phyloP scores from a whole-genome alignment of 108 stramenopile genomes.

The Fistulifera pelliculosa region DNA sequence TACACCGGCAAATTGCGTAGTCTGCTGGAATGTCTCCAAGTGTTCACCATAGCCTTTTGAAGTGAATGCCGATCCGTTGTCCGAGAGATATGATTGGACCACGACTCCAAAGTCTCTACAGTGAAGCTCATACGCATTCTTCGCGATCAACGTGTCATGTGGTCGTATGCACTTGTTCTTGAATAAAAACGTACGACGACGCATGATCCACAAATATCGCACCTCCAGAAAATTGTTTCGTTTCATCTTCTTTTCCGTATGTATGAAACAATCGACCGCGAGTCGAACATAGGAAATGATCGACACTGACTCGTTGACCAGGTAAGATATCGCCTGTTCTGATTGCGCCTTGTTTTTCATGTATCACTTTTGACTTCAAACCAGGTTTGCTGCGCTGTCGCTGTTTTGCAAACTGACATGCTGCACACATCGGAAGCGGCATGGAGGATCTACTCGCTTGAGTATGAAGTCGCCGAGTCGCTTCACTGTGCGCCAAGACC shows the following conservation, averaged over 20 bases:
- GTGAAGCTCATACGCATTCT: conserved; percentile 6
- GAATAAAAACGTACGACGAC: background rate
- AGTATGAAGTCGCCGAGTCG: conserved; percentile 2
- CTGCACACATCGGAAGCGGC: conserved; percentile 6
- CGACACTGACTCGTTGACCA: conserved; percentile 5
- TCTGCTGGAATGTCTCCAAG: conserved; percentile 2
- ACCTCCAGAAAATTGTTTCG: background rate
- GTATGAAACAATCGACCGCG: background rate
- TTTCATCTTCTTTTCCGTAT: background rate
- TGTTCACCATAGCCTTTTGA: conserved; percentile 3
- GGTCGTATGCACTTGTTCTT: conserved; percentile 2
- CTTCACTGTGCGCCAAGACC: conserved; percentile 4
- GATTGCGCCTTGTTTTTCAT: background rate
- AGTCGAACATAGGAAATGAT: conserved; percentile 5
- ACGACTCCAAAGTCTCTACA: conserved; percentile 10
- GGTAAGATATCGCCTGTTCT: conserved; percentile 3
- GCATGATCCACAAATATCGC: conserved; percentile 3
- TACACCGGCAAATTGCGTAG: background rate
- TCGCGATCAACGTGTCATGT: conserved; percentile 6
- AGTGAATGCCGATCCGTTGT: conserved; percentile 21
- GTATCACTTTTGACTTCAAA: background rate
- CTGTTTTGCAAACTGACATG: conserved; percentile 18
- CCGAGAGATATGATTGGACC: conserved; percentile 1
- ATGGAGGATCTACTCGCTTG: background rate
- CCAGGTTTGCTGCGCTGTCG: conserved; percentile 7